phyloP scores from a whole-genome alignment of 1,139 yeast species.

The Maudiozyma humilis region DNA sequence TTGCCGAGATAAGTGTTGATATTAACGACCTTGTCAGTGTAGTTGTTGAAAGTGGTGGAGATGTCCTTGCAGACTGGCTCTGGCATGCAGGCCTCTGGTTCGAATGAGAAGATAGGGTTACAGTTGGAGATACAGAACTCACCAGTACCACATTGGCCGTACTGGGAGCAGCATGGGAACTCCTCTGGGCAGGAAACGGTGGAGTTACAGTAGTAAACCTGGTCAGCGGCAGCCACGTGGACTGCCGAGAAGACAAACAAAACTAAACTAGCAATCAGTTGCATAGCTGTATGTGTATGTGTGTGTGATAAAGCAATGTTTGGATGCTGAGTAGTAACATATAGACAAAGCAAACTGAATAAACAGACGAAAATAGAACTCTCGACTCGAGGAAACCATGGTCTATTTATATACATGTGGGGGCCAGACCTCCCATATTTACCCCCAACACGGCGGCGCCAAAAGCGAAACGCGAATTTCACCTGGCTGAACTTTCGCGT shows the following conservation, averaged over 20 bases:
- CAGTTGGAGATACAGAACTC: conserved; percentile 71
- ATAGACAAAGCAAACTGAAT: neutral
- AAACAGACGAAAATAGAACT: neutral
- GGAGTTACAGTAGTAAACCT: conserved; percentile 23
- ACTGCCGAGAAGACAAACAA: conserved; percentile 2
- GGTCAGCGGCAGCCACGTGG: conserved; percentile 10
- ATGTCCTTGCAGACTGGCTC: conserved; percentile 42
- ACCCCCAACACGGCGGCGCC: no score
- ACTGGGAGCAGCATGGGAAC: conserved; percentile 72
- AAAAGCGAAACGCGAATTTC: neutral
- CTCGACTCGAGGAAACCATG: neutral
- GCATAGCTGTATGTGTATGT: neutral
- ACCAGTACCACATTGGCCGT: conserved; percentile 77
- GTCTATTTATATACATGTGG: neutral
- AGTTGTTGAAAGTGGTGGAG: conserved; percentile 35
- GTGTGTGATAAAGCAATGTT: neutral
- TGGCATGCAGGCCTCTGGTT: conserved; percentile 52
- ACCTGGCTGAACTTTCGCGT: neutral
- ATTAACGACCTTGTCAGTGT: conserved; percentile 28
- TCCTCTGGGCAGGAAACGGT: conserved; percentile 53
- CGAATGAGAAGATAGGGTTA: conserved; percentile 46
- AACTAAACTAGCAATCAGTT: neutral
- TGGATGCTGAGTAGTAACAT: neutral
- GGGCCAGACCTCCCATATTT: neutral
- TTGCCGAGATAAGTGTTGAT: conserved; percentile 57